A percentile compares a stretch with the other conserved stretches of the same genome.
Conservation (phyloP, 2,329 filamentous ascomycete genomes). For the Leptosphaerulina australis region DNA sequence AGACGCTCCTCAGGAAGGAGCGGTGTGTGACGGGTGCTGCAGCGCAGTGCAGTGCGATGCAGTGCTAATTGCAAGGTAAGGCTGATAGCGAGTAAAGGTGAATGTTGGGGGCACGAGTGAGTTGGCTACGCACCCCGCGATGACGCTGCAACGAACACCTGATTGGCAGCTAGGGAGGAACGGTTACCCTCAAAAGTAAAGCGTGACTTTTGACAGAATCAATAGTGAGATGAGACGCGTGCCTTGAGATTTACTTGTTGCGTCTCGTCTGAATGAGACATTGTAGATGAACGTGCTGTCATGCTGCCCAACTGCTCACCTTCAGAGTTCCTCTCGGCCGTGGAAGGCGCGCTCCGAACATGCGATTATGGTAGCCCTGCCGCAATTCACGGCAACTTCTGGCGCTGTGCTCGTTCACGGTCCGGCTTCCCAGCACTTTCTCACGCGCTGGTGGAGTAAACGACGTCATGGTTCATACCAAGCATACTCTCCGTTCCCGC, state of each 20-base stretch:
- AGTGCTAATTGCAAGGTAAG: conserved; percentile 20
- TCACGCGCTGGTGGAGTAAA: conserved; percentile 13
- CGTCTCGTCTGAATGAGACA: conserved; percentile 5
- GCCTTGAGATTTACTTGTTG: conserved; percentile 4
- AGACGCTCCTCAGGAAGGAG: conserved; percentile 26
- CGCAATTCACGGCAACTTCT: conserved; percentile 10
- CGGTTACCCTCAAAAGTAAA: conserved; percentile 1
- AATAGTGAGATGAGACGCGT: conserved; percentile 7
- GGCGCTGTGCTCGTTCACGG: conserved; percentile 17
- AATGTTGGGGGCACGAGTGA: conserved; percentile 35
- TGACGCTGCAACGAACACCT: conserved; percentile 36
- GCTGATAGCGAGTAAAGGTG: conserved; percentile 24
- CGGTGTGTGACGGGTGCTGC: conserved; percentile 31
- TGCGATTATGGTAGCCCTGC: conserved; percentile 13
- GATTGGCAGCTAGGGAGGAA: conserved; percentile 30
- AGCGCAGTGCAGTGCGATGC: too few relatives aligned
- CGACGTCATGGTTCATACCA: conserved; percentile 33
- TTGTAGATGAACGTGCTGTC: conserved; percentile 14
- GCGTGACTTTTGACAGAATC: neutral
- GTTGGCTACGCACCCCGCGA: conserved; percentile 38
- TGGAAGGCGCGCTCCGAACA: conserved; percentile 24
- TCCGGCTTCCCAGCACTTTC: conserved; percentile 17
- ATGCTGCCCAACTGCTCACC: conserved; percentile 26
- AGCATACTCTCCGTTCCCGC: conserved; percentile 27
- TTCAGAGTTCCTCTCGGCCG: conserved; percentile 33